Percentiles rank a stretch among this genome's conserved stretches.
These are phyloP conservation scores for Solanum pinnatisectum DNA, from an alignment of 257 asterid species.

Conservation along the genomic window DNA sequence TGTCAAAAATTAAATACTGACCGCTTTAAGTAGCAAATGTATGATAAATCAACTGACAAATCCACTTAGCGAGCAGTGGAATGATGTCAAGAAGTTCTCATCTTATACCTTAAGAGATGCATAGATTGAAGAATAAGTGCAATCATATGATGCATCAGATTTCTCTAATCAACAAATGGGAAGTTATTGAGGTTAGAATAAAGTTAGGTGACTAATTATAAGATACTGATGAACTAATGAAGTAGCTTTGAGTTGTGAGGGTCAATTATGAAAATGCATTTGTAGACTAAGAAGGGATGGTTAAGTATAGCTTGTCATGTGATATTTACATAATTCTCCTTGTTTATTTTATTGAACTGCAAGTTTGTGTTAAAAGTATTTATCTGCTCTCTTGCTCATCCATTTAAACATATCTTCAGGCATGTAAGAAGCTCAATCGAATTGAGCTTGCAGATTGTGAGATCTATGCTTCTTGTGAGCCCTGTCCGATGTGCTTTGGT, in stretches of 20 bases:
- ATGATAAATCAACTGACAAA: neutral
- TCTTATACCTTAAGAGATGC: neutral
- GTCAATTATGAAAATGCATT: neutral
- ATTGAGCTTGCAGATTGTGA: conserved; percentile 94
- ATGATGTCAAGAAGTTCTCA: neutral
- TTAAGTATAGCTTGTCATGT: neutral
- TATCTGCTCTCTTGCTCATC: neutral
- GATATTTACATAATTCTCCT: neutral
- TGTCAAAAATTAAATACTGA: neutral
- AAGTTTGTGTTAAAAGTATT: neutral
- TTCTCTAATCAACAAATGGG: neutral
- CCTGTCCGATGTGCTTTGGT: conserved; percentile 98
- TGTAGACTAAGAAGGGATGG: neutral
- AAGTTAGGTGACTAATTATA: neutral
- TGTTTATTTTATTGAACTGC: neutral
- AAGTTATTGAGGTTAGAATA: neutral
- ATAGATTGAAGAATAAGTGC: neutral
- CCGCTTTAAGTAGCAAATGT: neutral
- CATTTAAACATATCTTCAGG: conserved; percentile 34
- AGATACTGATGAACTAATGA: neutral
- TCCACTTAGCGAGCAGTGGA: neutral
- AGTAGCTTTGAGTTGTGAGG: neutral
- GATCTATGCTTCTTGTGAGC: conserved; percentile 95
- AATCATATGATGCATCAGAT: neutral
- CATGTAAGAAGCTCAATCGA: conserved; percentile 87